Evolutionary conservation across 2,329 filamentous ascomycete species (phyloP), one percentile per base, ranked within the genome.

Genomic region (Malbranchea zuffiana): DNA sequence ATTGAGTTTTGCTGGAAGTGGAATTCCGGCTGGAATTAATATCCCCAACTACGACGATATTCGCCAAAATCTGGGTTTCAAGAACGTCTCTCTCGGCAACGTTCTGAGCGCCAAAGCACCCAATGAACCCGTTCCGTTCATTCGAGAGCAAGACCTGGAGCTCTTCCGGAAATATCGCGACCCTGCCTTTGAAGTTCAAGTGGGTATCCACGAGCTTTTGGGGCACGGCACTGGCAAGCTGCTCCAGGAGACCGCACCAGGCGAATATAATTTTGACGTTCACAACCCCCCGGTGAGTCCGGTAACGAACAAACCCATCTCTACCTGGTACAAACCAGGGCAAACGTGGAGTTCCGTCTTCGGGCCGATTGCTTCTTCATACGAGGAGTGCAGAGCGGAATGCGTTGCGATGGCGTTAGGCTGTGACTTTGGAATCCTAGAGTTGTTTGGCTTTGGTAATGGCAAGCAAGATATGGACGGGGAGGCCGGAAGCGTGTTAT

Each of bases 321-420:
- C 73, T 2, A 84, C 80, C 1, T 95, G 82, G 78, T 96, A 96
- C 67, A 93, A 90, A 61, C 85, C 85, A 2, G 86, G 86, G 2
- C 84, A 95, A 61, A 96, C 88, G 0, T 96, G 87, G 87, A 82
- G 84, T 39, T 85, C 80, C 4, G 84, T 94, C 0, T 96, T 96
- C 53, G 86, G 87, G 17, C 75, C 82, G 43, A 75, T 92, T 45
- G 85, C 87, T 24, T 84, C 81, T 3, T 83, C 80, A 11, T 95
- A 94, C 53, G 88, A 96, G 61, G 88, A 96, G 61, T 96, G 88
- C 58, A 78, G 88, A 38, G 88, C 88, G 3, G 88, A 96, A 58
- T 82, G 86, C 50, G 87, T 95, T 7, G 88, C 87, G 35, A 94
- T 95, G 86, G 79, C 78, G 27, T 68, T 96, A 3, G 76, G 79